Percentiles rank a stretch among this genome's conserved stretches.
phyloP scores from a whole-genome alignment of 176 grass and related monocot species.

The Tuctoria greenei region DNA sequence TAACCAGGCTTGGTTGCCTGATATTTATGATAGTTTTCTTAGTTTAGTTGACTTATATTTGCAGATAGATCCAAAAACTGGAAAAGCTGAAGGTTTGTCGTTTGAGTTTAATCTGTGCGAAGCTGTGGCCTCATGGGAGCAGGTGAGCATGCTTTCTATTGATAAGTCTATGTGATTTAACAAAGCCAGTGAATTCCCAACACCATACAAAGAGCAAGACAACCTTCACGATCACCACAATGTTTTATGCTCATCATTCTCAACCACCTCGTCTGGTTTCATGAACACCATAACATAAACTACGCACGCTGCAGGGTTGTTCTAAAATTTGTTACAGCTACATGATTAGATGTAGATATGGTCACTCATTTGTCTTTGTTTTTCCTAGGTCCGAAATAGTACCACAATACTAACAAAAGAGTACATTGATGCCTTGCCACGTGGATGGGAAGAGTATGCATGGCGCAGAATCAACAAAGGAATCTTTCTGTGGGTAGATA shows the following conservation, averaged over 20 bases:
- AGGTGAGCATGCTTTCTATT: slow-evolving; percentile 50
- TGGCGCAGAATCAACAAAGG: slow-evolving; percentile 98
- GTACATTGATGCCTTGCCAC: slow-evolving; percentile 87
- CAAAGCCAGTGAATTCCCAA: background rate
- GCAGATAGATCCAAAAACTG: slow-evolving; percentile 79
- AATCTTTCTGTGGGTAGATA: slow-evolving; percentile 74
- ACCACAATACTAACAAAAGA: slow-evolving; percentile 93
- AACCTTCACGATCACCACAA: background rate
- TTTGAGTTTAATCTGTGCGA: slow-evolving; percentile 95
- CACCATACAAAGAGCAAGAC: background rate
- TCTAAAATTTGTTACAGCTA: background rate
- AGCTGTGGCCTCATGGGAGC: slow-evolving; percentile 88
- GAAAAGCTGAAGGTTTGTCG: slow-evolving; percentile 70
- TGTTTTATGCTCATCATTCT: slow-evolving; percentile 1
- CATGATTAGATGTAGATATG: background rate
- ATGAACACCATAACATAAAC: background rate
- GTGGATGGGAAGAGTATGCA: slow-evolving; percentile 98
- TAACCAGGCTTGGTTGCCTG: slow-evolving; percentile 5
- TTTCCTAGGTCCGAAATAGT: slow-evolving; percentile 84
- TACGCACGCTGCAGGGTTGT: background rate
- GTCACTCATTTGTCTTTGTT: slow-evolving; percentile 4
- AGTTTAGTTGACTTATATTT: slow-evolving; percentile 4
- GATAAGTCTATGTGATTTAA: slow-evolving; percentile 5
- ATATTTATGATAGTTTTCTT: slow-evolving; percentile 2
- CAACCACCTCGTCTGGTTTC: background rate